Conservation (phyloP, 371 early-diverging fungal genomes). For the Syncephalastrum racemosum region DNA sequence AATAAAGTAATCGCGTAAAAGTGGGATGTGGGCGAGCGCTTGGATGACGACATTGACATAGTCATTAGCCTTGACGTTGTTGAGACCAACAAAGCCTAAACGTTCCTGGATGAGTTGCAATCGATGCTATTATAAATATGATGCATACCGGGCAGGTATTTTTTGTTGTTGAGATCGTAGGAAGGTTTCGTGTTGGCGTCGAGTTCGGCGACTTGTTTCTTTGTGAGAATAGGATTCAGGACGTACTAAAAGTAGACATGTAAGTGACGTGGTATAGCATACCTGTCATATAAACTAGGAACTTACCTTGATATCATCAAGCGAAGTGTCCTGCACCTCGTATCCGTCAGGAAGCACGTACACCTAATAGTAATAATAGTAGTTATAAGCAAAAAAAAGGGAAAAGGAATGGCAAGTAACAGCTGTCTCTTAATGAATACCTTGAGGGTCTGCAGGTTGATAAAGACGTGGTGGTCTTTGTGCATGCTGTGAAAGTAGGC, state of each 20-base stretch:
- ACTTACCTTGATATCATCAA: constrained; percentile 88
- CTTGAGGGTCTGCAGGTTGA: constrained; percentile 86
- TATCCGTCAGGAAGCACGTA: constrained; percentile 95
- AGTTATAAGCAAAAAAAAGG: not conserved
- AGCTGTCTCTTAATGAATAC: constrained; percentile 29
- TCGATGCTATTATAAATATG: not conserved
- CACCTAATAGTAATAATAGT: constrained; percentile 38
- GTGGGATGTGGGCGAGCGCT: constrained; percentile 85
- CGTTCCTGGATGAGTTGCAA: not conserved
- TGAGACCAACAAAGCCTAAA: constrained; percentile 90
- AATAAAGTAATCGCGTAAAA: constrained; percentile 85
- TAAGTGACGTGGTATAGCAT: not conserved
- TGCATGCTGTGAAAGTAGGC: constrained; percentile 96
- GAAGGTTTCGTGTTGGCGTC: constrained; percentile 64
- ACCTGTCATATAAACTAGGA: not conserved
- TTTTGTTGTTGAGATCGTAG: constrained; percentile 85
- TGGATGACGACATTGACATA: constrained; percentile 95
- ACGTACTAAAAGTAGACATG: constrained; percentile 67
- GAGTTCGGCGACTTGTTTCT: constrained; percentile 65
- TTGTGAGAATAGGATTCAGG: constrained; percentile 80
- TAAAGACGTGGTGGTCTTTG: constrained; percentile 96
- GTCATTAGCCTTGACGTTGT: constrained; percentile 95
- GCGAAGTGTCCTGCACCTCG: constrained; percentile 83
- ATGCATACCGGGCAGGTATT: constrained; percentile 77
- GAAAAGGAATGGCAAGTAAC: not conserved